Evolutionary conservation across 257 asterid species (phyloP).

Genomic region (Lavandula angustifolia): DNA sequence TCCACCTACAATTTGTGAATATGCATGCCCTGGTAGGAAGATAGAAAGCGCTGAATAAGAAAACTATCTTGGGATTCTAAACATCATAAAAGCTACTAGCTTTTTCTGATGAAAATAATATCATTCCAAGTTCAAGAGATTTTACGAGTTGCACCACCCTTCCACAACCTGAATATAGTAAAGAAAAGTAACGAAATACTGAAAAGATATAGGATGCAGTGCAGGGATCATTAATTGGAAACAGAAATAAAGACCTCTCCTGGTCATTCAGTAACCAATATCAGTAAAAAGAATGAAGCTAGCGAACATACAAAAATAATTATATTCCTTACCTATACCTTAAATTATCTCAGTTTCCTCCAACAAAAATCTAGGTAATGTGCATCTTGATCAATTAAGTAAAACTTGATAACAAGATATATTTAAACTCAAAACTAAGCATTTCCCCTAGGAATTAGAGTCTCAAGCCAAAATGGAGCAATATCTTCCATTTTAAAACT

Average conservation of each 20-base stretch:
- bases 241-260: background rate
- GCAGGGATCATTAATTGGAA: background rate
- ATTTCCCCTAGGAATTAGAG: background rate
- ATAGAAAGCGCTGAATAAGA: background rate
- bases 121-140: background rate
- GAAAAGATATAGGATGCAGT: background rate
- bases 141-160: background rate
- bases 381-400: background rate
- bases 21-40: background rate
- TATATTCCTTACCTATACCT: background rate
- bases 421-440: background rate
- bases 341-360: background rate
- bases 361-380: background rate
- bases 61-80: background rate
- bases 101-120: background rate
- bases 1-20: background rate
- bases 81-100: background rate
- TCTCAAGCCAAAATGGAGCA: conserved; percentile 1
- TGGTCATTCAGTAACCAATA: background rate
- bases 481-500: background rate
- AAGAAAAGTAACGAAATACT: background rate
- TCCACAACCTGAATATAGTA: background rate
- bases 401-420: background rate
- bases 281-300: background rate
- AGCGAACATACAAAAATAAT: background rate